These are phyloP conservation scores for Arachnomyces sp. DNA, from an alignment of 2,329 filamentous ascomycete species.

Conservation along the genomic window DNA sequence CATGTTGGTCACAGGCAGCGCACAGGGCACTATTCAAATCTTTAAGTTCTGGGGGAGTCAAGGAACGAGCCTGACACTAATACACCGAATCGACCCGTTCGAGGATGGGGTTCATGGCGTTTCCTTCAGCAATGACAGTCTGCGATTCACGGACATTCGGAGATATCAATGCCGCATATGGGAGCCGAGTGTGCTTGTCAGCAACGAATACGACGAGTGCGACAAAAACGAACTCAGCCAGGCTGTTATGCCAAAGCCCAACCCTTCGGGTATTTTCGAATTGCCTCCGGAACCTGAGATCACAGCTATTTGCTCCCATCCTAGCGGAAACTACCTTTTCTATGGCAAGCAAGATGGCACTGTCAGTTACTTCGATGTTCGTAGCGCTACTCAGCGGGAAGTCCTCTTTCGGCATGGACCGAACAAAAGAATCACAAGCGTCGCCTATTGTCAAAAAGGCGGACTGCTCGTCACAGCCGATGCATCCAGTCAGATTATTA, in stretches of 20 bases:
- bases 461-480: slow-evolving; percentile 22
- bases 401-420: slow-evolving; percentile 18
- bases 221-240: slow-evolving; percentile 11
- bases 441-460: slow-evolving; percentile 13
- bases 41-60: slow-evolving; percentile 17
- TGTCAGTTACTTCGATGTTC: slow-evolving; percentile 23
- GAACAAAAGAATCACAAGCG: slow-evolving; percentile 12
- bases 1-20: slow-evolving; percentile 17
- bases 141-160: slow-evolving; percentile 1
- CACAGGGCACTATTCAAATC: slow-evolving; percentile 18
- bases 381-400: slow-evolving; percentile 8
- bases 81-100: slow-evolving; percentile 1
- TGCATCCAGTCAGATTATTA: slow-evolving; percentile 18
- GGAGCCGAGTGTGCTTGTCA: slow-evolving; percentile 3
- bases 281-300: slow-evolving; percentile 16
- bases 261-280: slow-evolving; percentile 10
- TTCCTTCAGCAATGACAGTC: slow-evolving; percentile 3
- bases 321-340: slow-evolving; percentile 19
- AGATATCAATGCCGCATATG: slow-evolving; percentile 2
- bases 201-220: slow-evolving; percentile 14
- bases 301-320: slow-evolving; percentile 21
- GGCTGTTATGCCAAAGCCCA: background rate
- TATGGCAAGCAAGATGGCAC: slow-evolving; percentile 33
- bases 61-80: background rate
- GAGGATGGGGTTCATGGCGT: slow-evolving; percentile 1